Evolutionary conservation across 306 rosid genomes (phyloP), one percentile per base, ranked within the genome.

Genomic region (Sophora flavescens): DNA sequence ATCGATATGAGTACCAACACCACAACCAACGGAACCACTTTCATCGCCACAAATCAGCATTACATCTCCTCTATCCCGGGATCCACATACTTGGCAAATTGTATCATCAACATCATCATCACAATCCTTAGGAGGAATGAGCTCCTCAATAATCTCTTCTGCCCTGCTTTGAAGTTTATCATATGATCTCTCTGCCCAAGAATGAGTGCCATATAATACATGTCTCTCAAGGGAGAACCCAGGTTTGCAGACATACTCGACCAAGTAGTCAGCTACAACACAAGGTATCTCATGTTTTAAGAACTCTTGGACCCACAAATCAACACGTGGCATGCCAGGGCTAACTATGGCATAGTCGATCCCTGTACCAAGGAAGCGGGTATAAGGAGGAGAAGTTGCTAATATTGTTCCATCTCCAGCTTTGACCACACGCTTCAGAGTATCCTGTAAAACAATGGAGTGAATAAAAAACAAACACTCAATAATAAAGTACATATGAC

Each of bases 361-460:
- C 48, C 83, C 90, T 0, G 83, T 82, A 30, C 79, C 63, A 17
- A 95, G 89, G 85, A 92, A 91, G 65, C 92, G 93, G 15, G 87
- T 86, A 62, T 90, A 95, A 22, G 99, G 97, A 51, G 99, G 99
- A 66, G 90, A 91, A n/a, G 99, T 92, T 51, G 97, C 99, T 61
- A 95, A 76, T 71, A 95, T 73, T 17, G 80, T 88, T 69, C 99
- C 99, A 44, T 91, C 99, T 59, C 97, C 99, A 22, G 96, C 92
- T 86, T 92, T 95, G 70, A 95, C 82, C 4, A 67, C 99, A 17
- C 97, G 97, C 87, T 92, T 92, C 81, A 95, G 85, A 22, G 97
- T 95, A 56, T 92, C 99, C 99, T 95, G 86, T 83, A 76, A 67
- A 58, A 71, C 51, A 28, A 62, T 47, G 8, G 28, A 10, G 70